Evolutionary conservation across 106 monocot genomes (phyloP), one percentile per base, ranked within the genome.

Genomic region (Narthecium ossifragum): DNA sequence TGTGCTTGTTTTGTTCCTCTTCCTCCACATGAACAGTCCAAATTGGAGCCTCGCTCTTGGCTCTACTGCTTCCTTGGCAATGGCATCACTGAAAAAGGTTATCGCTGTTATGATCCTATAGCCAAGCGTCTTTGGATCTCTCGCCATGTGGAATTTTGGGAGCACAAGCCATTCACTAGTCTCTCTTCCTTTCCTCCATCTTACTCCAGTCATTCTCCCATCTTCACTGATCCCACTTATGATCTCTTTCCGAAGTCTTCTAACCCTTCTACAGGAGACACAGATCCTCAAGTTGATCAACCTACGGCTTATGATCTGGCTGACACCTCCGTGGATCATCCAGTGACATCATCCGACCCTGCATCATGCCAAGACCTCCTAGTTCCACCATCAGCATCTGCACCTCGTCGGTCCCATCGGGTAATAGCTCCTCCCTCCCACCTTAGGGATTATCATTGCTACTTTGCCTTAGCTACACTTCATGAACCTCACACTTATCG

Each of bases 401-500:
- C 1, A 11, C 3, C 15, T 39, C 15, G 39, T 39, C 39, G 15
- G 12, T 1, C 3, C 3, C 9, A 3, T 39, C 3, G 15, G 15
- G 39, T 39, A 39, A 39, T 9, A 3, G 1, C n/a, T n/a, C n/a
- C n/a, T n/a, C n/a, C n/a, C n/a, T n/a, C 9, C 9, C 39, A 39
- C 1, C 39, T 39, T 3, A 39, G 3, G 15, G 39, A 39, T 39
- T 39, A 39, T 39, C n/a, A 1, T 39, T 39, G 1, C 0, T 62
- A 47, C 48, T 59, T 13, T 24, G 15, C 59, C 4, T 39, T 39
- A 39, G 1, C 15, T 14, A 6, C 46, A 12, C 10, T 62, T 8
- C 62, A 62, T 32, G 29, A 62, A 23, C 47, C 47, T 26, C 23
- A 26, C 8, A 10, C 60, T 40, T 60, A 43, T 25, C 8, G 38